These are phyloP conservation scores for Hortiboletus rubellus DNA, from an alignment of 1,284 basidiomycete species.

Conservation along the genomic window DNA sequence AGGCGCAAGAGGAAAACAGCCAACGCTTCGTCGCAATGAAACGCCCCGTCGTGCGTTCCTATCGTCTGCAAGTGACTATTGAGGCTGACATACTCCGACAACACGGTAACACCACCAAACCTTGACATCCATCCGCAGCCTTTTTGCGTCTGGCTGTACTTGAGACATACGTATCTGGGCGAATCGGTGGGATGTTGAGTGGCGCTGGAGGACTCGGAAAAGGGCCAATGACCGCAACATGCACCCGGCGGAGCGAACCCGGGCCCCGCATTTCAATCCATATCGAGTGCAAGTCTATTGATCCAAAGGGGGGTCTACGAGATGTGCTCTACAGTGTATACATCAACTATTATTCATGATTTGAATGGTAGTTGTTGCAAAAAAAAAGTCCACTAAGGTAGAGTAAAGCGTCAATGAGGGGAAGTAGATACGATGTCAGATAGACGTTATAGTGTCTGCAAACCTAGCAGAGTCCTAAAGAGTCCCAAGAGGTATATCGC, in stretches of 20 bases:
- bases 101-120: conserved; percentile 25
- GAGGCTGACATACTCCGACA: not conserved
- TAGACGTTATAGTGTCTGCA: conserved; percentile 24
- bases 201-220: not conserved
- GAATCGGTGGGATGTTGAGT: conserved; percentile 3
- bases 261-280: not conserved
- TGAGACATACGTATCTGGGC: conserved; percentile 36
- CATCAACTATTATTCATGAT: conserved; percentile 20
- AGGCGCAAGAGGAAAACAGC: conserved; percentile 89
- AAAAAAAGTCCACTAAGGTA: conserved; percentile 26
- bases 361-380: conserved; percentile 13
- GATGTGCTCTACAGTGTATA: conserved; percentile 30
- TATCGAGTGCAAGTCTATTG: not conserved
- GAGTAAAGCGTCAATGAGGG: conserved; percentile 30
- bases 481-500: conserved; percentile 18
- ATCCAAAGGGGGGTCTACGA: conserved; percentile 14
- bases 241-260: not conserved
- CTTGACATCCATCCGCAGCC: conserved; percentile 49
- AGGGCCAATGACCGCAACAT: not conserved
- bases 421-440: conserved; percentile 19
- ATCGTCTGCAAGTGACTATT: conserved; percentile 53
- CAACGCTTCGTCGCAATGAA: conserved; percentile 95
- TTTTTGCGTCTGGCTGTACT: conserved; percentile 41
- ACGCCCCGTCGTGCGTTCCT: conserved; percentile 94
- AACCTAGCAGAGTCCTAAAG: conserved; percentile 21